These are phyloP conservation scores for Chrysanthemum makinoi DNA, from an alignment of 129 eudicot species.

Conservation along the genomic window DNA sequence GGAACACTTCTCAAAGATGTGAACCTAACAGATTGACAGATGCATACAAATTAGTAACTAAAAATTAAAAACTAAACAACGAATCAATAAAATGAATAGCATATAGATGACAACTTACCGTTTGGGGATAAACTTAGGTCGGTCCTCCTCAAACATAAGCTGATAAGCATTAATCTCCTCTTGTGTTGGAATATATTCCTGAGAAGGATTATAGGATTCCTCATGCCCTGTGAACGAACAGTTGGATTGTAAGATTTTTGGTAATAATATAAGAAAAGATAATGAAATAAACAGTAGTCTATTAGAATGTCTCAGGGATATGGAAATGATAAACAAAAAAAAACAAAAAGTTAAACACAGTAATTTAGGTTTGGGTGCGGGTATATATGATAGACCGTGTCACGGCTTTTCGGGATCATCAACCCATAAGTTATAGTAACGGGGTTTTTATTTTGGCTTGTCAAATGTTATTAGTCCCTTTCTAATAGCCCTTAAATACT, in stretches of 20 bases:
- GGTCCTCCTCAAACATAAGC: constrained; percentile 96
- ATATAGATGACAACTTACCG: constrained; percentile 37
- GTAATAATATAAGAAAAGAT: background rate
- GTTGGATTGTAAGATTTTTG: constrained; percentile 3
- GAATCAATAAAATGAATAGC: background rate
- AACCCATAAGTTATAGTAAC: constrained; percentile 66
- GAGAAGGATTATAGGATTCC: constrained; percentile 92
- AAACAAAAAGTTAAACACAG: constrained; percentile 54
- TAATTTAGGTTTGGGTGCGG: constrained; percentile 86
- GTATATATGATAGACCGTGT: constrained; percentile 84
- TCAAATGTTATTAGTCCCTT: constrained; percentile 78
- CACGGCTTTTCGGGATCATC: constrained; percentile 75
- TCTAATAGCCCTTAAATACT: constrained; percentile 74
- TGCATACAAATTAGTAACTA: constrained; percentile 1
- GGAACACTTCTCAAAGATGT: constrained; percentile 88
- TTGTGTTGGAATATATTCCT: constrained; percentile 88
- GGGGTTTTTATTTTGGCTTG: constrained; percentile 77
- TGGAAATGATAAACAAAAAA: background rate
- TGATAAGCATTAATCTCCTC: constrained; percentile 85
- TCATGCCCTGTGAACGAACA: constrained; percentile 76
- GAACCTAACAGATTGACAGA: constrained; percentile 42
- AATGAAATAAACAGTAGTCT: background rate
- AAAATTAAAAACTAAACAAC: background rate
- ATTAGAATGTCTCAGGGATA: background rate
- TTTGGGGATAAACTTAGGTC: constrained; percentile 88